Evolutionary conservation across 345 rosid species (phyloP), one percentile per base, ranked within the genome.

Genomic region (Hypericum androsaemum): DNA sequence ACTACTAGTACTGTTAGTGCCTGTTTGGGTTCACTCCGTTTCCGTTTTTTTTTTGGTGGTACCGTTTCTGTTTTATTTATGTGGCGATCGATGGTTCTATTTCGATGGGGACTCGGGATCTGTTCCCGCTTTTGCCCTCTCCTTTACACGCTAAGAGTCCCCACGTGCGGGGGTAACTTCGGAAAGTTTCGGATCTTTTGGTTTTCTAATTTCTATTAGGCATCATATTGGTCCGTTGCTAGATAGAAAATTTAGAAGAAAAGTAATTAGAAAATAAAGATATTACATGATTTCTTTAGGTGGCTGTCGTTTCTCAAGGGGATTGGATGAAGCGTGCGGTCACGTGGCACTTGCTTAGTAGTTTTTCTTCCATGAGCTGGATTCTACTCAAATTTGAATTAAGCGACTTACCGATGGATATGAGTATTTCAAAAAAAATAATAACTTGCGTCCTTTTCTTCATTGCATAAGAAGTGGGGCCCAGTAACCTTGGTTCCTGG

Each of bases 61-160:
- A n/a, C n/a, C n/a, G n/a, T n/a, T n/a, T n/a, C n/a, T n/a, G n/a
- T n/a, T 22, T 22, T 22, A 22, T 22, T 22, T 22, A 22, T 22
- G 32, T 22, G 32, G 32, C 12, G 47, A 41, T n/a, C 39, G 17
- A 16, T 54, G 15, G 43, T 50, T 35, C 32, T 22, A 1, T 4
- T 59, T 41, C 49, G 70, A 65, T 53, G 64, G 10, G 60, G 16
- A 50, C 41, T 59, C 11, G 70, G 59, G 61, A 16, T 53, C 56
- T 14, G 64, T 44, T 22, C 32, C 32, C 32, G 32, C 32, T 22
- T 14, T 58, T 52, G 56, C 60, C 60, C 64, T 60, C n/a, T 7
- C 37, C 43, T 49, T 42, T 41, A 35, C 12, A 39, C 28, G 41
- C 32, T 1, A 22, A 4, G 32, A 22, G 32, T 4, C 32, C 6